Evolutionary conservation across 2,329 filamentous ascomycete species (phyloP), one percentile per base, ranked within the genome.

Genomic region (Fusarium pilosicola): DNA sequence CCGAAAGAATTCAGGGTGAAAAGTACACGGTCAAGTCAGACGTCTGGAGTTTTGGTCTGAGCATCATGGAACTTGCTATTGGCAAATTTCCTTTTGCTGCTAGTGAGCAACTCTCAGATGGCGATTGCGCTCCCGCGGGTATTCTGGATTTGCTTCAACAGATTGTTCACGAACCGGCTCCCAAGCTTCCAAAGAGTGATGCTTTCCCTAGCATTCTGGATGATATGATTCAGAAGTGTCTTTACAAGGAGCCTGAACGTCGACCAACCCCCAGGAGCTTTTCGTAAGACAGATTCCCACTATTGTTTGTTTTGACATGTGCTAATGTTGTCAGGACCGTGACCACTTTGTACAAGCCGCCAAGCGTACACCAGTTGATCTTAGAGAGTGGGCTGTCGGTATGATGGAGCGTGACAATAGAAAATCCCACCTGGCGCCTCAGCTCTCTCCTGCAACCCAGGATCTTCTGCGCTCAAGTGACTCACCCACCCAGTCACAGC

Each of bases 11-110:
- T 76, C 95, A 98, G 82, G 96, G 96, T 71, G 95, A 96, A 73
- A 95, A 94, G 78, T 99, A 99, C 84, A 97, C 96, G 0, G 96
- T 99, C 79, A 98, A 98, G 83, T 98, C 95, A 18, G 96, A 99
- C 81, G 96, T 99, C 8, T 99, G 96, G 96, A 98, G 95, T 88
- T 97, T 98, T 72, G 96, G 96, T 38, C 86, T 99, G 75, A 93
- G 92, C 1, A 91, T 99, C 71, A 98, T 99, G 95, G 96, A 99
- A 83, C 85, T 99, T 76, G 96, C 96, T 39, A 98, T 99, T 80
- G 96, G 96, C 74, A 95, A 97, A 79, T 99, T 99, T 79, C 96
- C 96, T 2, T 99, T 99, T 81, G 92, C 93, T 74, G 88, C 91
- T 18, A 94, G 90, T 77, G 90, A 92, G 78, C 89, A 91, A 74